Base-by-base conservation (phyloP, 768 basidiomycete species). In the Gloeostereum incarnatum region DNA sequence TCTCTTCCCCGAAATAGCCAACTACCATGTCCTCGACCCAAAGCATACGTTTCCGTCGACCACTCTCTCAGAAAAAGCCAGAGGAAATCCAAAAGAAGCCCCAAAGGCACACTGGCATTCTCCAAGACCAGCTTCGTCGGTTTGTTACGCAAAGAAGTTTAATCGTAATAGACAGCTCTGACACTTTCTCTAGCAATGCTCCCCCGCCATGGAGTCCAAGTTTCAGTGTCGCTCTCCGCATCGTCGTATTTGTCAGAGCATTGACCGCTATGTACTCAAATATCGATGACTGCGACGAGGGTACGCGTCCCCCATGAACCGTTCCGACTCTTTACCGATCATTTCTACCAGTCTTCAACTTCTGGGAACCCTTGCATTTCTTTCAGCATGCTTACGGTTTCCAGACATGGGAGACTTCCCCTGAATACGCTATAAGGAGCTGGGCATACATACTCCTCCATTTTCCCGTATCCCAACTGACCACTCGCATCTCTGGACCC, bases 311-410 rank as follows among this genome's bases (percentile, higher is more conserved):
- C 31, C 18, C 33, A 33, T 22, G 18, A 10, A 10, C 22, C 20
- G 10, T 41, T 16, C 27, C 16, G 35, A 31, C 17, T 35, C 30
- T 19, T 10, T 37, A 46, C 20, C 42, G 24, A 36, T 44, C 19
- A 18, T 36, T 36, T 21, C 22, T 16, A 9, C 21, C 38, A 99
- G 96, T 96, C 9, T 99, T 81, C 72, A 99, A 99, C 61, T 99
- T 96, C 59, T 98, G 90, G 90, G 96, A 98, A 54, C 96, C 96
- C 14, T 63, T 99, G 11, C 96, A 99, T 61, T 93, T 92, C 53
- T 68, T 96, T 40, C 75, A 81, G 42, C 65, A 78, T 40, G 90
- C 89, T 18, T 69, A 79, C 43, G 96, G 87, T 6, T 97, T 99
- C 58, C 94, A 98, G 60, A 98, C 96, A 0, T 99, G 96, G 96